phyloP scores from a whole-genome alignment of 2,329 filamentous ascomycete species.

The Colletotrichum destructivum region DNA sequence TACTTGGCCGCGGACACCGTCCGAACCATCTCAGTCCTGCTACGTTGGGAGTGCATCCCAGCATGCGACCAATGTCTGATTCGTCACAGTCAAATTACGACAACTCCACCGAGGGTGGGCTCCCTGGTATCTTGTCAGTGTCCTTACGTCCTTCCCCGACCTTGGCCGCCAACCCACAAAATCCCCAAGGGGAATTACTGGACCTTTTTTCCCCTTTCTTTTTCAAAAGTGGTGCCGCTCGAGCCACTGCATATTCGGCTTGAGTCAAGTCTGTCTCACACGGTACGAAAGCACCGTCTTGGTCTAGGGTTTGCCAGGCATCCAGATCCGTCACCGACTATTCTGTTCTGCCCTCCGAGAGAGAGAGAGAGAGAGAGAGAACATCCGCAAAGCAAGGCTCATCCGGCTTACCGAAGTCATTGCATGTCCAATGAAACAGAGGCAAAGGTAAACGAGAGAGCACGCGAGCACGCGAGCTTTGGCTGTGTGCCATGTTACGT shows the following conservation, averaged over 20 bases:
- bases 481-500: not conserved
- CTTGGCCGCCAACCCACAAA: slow-evolving; percentile 33
- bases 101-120: slow-evolving; percentile 18
- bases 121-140: not conserved
- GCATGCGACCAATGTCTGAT: slow-evolving; percentile 23
- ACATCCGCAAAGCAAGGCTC: not conserved
- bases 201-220: slow-evolving; percentile 16
- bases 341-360: not conserved
- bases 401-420: slow-evolving; percentile 2
- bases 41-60: not conserved
- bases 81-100: slow-evolving; percentile 2
- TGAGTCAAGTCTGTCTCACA: slow-evolving; percentile 28
- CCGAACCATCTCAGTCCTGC: not conserved
- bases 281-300: not conserved
- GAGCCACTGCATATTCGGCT: slow-evolving; percentile 11
- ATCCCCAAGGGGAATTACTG: slow-evolving; percentile 39
- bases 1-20: slow-evolving; percentile 5
- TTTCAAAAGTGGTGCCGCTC: slow-evolving; percentile 7
- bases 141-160: slow-evolving; percentile 29
- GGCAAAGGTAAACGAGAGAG: not conserved
- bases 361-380: not conserved
- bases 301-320: not conserved
- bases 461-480: no score
- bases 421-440: not conserved
- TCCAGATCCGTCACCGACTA: slow-evolving; percentile 18